Evolutionary conservation across 2,329 filamentous ascomycete species (phyloP).

Genomic region (Colletotrichum simmondsii): DNA sequence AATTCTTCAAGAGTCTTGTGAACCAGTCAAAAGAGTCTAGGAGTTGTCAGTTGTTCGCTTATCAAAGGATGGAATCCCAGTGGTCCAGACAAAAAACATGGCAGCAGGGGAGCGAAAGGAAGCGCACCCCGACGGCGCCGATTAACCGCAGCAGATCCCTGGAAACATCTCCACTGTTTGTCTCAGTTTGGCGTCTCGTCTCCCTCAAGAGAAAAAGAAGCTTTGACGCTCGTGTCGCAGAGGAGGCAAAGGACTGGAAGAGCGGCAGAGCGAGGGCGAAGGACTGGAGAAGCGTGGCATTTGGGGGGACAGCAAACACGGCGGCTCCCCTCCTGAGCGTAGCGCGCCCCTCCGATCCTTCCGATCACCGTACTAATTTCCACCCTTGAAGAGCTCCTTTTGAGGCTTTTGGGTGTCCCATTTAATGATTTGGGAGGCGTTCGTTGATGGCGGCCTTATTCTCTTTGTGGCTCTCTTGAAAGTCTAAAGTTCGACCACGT

Average conservation of each 20-base stretch:
- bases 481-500: neutral
- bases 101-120: neutral
- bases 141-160: neutral
- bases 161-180: neutral
- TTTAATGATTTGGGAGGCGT: neutral
- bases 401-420: neutral
- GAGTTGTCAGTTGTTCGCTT: neutral
- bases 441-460: neutral
- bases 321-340: neutral
- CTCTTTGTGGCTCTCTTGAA: neutral
- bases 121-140: neutral
- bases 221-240: constrained; percentile 13
- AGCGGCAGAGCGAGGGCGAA: neutral
- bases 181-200: constrained; percentile 4
- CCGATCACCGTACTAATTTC: constrained; percentile 27
- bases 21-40: neutral
- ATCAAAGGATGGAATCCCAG: neutral
- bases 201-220: neutral
- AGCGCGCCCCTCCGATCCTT: constrained; percentile 20
- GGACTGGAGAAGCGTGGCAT: neutral
- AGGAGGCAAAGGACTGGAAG: neutral
- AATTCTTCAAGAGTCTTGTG: neutral
- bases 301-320: neutral
- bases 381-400: neutral
- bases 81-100: neutral